Percentiles rank a stretch among this genome's conserved stretches.
These are phyloP conservation scores for Diplocarpon mali DNA, from an alignment of 2,329 filamentous ascomycete species.

Conservation along the genomic window DNA sequence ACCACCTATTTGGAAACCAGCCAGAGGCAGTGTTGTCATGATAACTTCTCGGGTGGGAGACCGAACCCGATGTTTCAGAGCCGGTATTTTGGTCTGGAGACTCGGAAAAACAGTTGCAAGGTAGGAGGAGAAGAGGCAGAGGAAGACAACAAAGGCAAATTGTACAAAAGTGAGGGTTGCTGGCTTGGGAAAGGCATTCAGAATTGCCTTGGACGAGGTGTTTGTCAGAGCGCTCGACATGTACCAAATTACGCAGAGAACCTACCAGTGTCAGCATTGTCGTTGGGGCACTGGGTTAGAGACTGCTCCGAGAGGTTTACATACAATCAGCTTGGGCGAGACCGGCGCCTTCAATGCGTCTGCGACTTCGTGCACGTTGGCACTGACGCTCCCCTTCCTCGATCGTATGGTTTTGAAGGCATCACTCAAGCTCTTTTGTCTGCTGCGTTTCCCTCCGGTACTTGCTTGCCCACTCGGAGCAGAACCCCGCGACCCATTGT, in stretches of 20 bases:
- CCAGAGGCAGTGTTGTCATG: slow-evolving; percentile 77
- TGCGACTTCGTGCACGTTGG: slow-evolving; percentile 87
- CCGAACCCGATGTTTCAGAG: slow-evolving; percentile 74
- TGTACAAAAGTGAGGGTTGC: slow-evolving; percentile 87
- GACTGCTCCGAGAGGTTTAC: slow-evolving; percentile 18
- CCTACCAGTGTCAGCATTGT: slow-evolving; percentile 36
- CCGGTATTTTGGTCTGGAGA: slow-evolving; percentile 61
- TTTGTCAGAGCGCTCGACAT: slow-evolving; percentile 91
- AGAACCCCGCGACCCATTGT: slow-evolving; percentile 28
- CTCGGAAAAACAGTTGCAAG: slow-evolving; percentile 61
- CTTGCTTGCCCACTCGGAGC: slow-evolving; percentile 19
- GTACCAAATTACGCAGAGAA: slow-evolving; percentile 86
- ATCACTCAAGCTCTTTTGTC: slow-evolving; percentile 81
- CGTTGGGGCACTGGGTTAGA: slow-evolving; percentile 19
- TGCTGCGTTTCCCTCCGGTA: slow-evolving; percentile 40
- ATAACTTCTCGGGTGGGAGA: slow-evolving; percentile 73
- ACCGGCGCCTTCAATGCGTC: slow-evolving; percentile 84
- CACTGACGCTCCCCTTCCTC: slow-evolving; percentile 74
- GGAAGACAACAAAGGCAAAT: slow-evolving; percentile 83
- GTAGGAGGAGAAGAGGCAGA: slow-evolving; percentile 72
- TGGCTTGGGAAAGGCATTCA: slow-evolving; percentile 82
- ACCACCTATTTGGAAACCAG: slow-evolving; percentile 84
- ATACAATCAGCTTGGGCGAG: slow-evolving; percentile 78
- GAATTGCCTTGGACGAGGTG: slow-evolving; percentile 93
- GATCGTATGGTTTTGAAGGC: slow-evolving; percentile 75